Percentiles rank a stretch among this genome's conserved stretches.
Conservation (phyloP, 2,329 filamentous ascomycete species). For the Fusarium sp. region DNA sequence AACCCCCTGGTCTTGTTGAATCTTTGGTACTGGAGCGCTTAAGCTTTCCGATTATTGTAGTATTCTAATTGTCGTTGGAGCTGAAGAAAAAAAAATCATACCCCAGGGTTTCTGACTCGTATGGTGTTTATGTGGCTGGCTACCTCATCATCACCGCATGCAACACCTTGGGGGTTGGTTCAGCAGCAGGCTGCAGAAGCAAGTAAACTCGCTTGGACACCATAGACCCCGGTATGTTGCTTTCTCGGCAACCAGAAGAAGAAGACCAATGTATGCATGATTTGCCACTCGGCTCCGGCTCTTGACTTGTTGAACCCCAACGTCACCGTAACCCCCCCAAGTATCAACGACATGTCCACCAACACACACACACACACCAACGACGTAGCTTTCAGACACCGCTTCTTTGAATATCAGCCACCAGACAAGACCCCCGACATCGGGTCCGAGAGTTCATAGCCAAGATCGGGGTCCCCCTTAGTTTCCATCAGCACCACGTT, state of each 20-base stretch:
- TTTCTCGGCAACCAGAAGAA: neutral
- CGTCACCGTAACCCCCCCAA: neutral
- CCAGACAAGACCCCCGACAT: neutral
- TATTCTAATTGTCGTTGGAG: neutral
- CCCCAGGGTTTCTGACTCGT: neutral
- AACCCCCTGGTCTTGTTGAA: neutral
- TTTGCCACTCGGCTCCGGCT: neutral
- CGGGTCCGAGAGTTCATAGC: neutral
- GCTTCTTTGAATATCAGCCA: neutral
- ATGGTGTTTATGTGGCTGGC: neutral
- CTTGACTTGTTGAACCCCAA: neutral
- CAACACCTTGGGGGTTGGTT: neutral
- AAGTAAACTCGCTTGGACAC: neutral
- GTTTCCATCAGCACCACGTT: neutral
- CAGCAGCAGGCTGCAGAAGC: neutral
- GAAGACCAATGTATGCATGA: neutral
- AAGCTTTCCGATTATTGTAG: slow-evolving; percentile 1
- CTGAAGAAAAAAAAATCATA: neutral
- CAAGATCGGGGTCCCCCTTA: neutral
- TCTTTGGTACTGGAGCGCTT: neutral
- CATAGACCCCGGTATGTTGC: neutral
- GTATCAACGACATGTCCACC: neutral
- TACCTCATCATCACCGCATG: neutral
- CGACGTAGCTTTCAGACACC: neutral
- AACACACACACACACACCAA: neutral